Percentiles rank a stretch among this genome's conserved stretches.
Conservation (phyloP, 163 green algal species). For the Picocystis sp. region DNA sequence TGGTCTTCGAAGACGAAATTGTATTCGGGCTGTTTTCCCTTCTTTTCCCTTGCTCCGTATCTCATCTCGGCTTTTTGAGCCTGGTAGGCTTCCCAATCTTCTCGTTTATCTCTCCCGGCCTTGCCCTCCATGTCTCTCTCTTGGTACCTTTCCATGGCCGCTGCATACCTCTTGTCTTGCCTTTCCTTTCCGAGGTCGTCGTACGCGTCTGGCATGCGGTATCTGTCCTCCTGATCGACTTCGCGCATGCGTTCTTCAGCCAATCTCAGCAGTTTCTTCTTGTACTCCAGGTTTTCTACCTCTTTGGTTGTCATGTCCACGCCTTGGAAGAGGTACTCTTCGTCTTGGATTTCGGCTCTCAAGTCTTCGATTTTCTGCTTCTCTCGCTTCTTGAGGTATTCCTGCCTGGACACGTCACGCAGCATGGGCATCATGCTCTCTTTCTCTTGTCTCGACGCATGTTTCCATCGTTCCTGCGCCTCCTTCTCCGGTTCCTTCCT, state of each 20-base stretch:
- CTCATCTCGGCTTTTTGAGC: slow-evolving; percentile 15
- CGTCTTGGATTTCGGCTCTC: slow-evolving; percentile 66
- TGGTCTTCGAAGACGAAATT: slow-evolving; percentile 87
- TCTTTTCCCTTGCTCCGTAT: neutral
- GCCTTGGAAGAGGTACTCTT: slow-evolving; percentile 56
- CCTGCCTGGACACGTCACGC: slow-evolving; percentile 71
- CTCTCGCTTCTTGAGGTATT: slow-evolving; percentile 90
- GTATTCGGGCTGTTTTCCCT: slow-evolving; percentile 27
- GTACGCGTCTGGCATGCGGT: slow-evolving; percentile 8
- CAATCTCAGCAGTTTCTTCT: slow-evolving; percentile 20
- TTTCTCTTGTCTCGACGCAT: slow-evolving; percentile 26
- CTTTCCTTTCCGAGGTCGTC: slow-evolving; percentile 17
- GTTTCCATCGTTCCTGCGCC: slow-evolving; percentile 6
- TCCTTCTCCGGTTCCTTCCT: slow-evolving; percentile 11
- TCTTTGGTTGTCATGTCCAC: slow-evolving; percentile 69
- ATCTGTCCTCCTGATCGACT: neutral
- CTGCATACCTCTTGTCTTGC: slow-evolving; percentile 24
- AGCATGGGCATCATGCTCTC: slow-evolving; percentile 38
- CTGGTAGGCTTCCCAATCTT: slow-evolving; percentile 80
- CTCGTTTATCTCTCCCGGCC: slow-evolving; percentile 60
- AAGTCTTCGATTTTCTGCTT: slow-evolving; percentile 70
- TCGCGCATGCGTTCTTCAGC: slow-evolving; percentile 7
- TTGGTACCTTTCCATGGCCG: slow-evolving; percentile 28
- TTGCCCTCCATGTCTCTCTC: slow-evolving; percentile 37
- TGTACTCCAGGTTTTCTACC: slow-evolving; percentile 61